A percentile compares a stretch with the other conserved stretches of the same genome.
phyloP scores from a whole-genome alignment of 2,329 filamentous ascomycete genomes.

The Zymoseptoria pseudotritici region DNA sequence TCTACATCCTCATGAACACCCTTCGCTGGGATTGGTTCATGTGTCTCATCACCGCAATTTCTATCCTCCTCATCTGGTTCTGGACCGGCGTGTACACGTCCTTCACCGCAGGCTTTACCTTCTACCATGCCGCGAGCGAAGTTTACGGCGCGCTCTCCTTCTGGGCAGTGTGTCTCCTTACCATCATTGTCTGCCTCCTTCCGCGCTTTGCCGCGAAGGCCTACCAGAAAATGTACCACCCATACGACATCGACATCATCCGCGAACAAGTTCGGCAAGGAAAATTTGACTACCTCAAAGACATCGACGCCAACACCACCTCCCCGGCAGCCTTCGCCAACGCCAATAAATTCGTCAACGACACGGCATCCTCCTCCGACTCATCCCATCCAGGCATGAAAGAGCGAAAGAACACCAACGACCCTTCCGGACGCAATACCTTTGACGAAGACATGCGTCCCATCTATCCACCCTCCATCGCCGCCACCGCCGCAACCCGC shows the following conservation, averaged over 20 bases:
- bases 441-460: slow-evolving; percentile 83
- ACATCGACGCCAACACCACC: slow-evolving; percentile 42
- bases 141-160: slow-evolving; percentile 76
- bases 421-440: slow-evolving; percentile 33
- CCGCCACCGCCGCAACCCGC: slow-evolving; percentile 67
- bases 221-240: slow-evolving; percentile 88
- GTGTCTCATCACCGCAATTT: slow-evolving; percentile 70
- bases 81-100: slow-evolving; percentile 87
- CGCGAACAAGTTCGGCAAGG: slow-evolving; percentile 83
- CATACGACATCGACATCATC: slow-evolving; percentile 87
- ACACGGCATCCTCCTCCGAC: slow-evolving; percentile 30
- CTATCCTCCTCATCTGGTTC: slow-evolving; percentile 81
- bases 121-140: slow-evolving; percentile 72
- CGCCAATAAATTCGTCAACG: slow-evolving; percentile 31
- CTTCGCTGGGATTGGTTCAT: slow-evolving; percentile 99
- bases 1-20: slow-evolving; percentile 91
- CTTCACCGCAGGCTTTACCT: slow-evolving; percentile 50
- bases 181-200: slow-evolving; percentile 72
- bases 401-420: slow-evolving; percentile 24
- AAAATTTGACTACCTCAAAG: slow-evolving; percentile 67
- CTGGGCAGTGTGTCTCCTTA: slow-evolving; percentile 77
- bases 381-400: slow-evolving; percentile 21
- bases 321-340: neutral
- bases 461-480: slow-evolving; percentile 87
- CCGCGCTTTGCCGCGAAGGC: slow-evolving; percentile 82